Base-by-base conservation (phyloP, 495 filamentous ascomycete genomes). In the Podospora australis region DNA sequence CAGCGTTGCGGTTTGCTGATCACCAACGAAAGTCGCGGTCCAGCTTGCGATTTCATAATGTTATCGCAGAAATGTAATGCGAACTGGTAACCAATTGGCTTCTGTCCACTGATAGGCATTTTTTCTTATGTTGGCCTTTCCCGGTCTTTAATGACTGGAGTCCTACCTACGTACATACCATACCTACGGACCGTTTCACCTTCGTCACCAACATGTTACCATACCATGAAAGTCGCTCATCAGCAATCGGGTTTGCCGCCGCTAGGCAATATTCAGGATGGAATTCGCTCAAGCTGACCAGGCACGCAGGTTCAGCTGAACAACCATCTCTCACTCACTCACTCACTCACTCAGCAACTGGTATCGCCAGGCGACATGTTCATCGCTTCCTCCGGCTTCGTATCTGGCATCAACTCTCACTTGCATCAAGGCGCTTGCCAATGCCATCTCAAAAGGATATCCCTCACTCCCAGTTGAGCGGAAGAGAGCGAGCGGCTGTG, bases 101-200 rank as follows among this genome's bases (percentile, higher is more conserved):
- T 25, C 40, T 43, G 40, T 13, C 40, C 40, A 43, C 40, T 43
- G 40, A 43, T 43, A 43, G 40, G 40, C 40, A 43, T 43, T 43
- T 28, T 26, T 25, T n/a, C 4, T 28, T 6, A 25, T 14, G 2
- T 23, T 26, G 22, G 40, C 40, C 24, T 26, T 14, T 28, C 40
- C 40, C 40, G 21, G 22, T 24, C 23, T 43, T 26, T 14, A 28
- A 25, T 6, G n/a, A 16, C 7, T 28, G 22, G 23, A 25, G 7
- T 24, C 22, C 40, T 42, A 25, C 22, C 28, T 43, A 43, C 40
- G 22, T 43, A 43, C n/a, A n/a, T n/a, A n/a, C n/a, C n/a, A n/a
- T n/a, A n/a, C n/a, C n/a, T n/a, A n/a, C n/a, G n/a, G n/a, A n/a
- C n/a, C n/a, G n/a, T n/a, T n/a, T n/a, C n/a, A n/a, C n/a, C n/a